Evolutionary conservation across 306 rosid genomes (phyloP).

Genomic region (Cicer yamashitae): DNA sequence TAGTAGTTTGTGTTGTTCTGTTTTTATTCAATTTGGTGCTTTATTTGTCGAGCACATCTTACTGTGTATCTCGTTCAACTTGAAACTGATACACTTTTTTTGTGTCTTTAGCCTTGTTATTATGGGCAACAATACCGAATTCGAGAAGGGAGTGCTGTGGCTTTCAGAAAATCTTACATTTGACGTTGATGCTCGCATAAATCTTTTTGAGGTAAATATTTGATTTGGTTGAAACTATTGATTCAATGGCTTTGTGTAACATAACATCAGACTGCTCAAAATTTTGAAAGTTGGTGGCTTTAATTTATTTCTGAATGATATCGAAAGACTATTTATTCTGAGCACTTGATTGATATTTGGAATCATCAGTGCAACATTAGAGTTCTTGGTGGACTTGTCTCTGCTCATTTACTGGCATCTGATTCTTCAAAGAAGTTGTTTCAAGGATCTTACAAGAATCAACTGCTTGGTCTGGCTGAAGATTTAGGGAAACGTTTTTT

Average conservation of each 20-base stretch:
- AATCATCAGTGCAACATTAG: conserved; percentile 91
- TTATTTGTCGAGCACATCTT: conserved; percentile 11
- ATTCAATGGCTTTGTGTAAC: conserved; percentile 26
- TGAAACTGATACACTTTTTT: conserved; percentile 38
- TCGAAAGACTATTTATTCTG: conserved; percentile 33
- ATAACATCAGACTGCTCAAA: conserved; percentile 26
- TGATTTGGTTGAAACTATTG: conserved; percentile 38
- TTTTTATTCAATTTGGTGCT: conserved; percentile 28
- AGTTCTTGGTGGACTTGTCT: conserved; percentile 97
- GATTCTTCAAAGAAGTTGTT: conserved; percentile 75
- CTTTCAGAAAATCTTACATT: conserved; percentile 84
- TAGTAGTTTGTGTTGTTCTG: conserved; percentile 22
- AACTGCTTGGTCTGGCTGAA: conserved; percentile 80
- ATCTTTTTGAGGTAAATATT: conserved; percentile 87
- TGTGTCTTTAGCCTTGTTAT: conserved; percentile 71
- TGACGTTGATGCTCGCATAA: conserved; percentile 85
- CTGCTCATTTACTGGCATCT: conserved; percentile 94
- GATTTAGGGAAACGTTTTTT: conserved; percentile 87
- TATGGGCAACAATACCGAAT: conserved; percentile 88
- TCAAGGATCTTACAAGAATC: conserved; percentile 69
- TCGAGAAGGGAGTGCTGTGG: conserved; percentile 85
- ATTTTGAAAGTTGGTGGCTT: conserved; percentile 34
- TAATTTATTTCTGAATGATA: conserved; percentile 41
- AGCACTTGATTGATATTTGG: conserved; percentile 51
- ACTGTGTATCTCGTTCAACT: background rate